Conservation (phyloP, 441 rosid genomes). For the Theobroma grandiflorum region DNA sequence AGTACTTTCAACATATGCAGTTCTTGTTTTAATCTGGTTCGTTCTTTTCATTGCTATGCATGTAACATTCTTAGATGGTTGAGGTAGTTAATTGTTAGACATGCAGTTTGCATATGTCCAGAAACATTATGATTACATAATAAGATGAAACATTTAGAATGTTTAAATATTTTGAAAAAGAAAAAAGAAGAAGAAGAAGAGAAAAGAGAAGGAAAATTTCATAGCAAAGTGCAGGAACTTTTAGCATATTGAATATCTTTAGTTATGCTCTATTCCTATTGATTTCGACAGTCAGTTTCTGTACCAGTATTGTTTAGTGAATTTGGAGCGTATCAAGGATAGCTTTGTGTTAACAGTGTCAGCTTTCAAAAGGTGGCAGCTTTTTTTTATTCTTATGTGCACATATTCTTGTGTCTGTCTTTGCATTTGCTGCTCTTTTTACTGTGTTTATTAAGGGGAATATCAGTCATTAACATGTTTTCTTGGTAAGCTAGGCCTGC, state of each 20-base stretch:
- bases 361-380: not conserved
- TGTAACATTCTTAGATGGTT: not conserved
- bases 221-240: not conserved
- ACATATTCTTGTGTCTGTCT: not conserved
- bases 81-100: constrained; percentile 4
- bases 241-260: not conserved
- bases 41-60: not conserved
- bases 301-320: not conserved
- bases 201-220: not conserved
- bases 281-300: not conserved
- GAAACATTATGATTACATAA: not conserved
- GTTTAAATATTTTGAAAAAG: not conserved
- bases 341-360: not conserved
- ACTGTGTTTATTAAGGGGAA: constrained; percentile 19
- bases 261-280: not conserved
- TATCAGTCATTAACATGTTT: constrained; percentile 42
- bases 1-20: not conserved
- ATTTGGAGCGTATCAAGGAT: not conserved
- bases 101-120: not conserved
- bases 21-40: constrained; percentile 6
- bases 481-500: constrained; percentile 72
- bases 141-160: not conserved
- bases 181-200: not conserved
- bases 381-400: not conserved
- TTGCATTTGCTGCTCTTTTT: not conserved